Conservation (phyloP, 2,329 filamentous ascomycete species). For the Lojkania enalia region DNA sequence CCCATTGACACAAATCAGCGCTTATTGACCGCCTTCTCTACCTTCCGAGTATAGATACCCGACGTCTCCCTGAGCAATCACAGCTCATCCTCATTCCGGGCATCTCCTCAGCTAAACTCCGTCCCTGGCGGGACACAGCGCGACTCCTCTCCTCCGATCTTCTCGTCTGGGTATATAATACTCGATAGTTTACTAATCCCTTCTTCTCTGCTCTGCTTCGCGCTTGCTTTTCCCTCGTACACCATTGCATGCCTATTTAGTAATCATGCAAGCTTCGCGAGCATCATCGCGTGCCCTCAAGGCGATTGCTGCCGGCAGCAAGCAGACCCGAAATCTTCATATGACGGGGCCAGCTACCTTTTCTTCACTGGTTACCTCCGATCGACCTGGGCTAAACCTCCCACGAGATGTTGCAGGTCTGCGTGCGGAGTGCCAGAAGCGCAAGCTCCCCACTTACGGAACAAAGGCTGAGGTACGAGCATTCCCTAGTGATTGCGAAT, state of each 20-base stretch:
- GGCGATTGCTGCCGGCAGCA: constrained; percentile 44
- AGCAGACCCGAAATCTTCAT: constrained; percentile 56
- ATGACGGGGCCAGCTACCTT: constrained; percentile 64
- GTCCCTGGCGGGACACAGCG: neutral
- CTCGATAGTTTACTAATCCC: neutral
- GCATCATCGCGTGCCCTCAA: constrained; percentile 48
- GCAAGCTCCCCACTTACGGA: constrained; percentile 52
- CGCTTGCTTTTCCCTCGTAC: constrained; percentile 6
- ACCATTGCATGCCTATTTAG: constrained; percentile 2
- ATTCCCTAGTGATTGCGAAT: constrained; percentile 9
- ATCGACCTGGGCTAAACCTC: constrained; percentile 56
- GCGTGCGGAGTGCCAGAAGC: constrained; percentile 55
- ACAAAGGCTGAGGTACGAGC: constrained; percentile 54
- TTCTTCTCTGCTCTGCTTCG: constrained; percentile 5
- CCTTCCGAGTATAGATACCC: neutral
- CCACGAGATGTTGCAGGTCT: constrained; percentile 57
- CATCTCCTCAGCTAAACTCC: neutral
- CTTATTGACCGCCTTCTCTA: constrained; percentile 17
- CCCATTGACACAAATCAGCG: constrained; percentile 2
- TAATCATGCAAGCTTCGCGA: constrained; percentile 49
- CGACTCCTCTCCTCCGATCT: neutral
- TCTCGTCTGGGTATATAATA: constrained; percentile 1
- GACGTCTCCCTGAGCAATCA: constrained; percentile 4
- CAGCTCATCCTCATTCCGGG: constrained; percentile 4
- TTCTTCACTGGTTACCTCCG: constrained; percentile 53